These are phyloP conservation scores for Gracilariopsis chorda DNA, from an alignment of 23 red algal species.

Conservation along the genomic window DNA sequence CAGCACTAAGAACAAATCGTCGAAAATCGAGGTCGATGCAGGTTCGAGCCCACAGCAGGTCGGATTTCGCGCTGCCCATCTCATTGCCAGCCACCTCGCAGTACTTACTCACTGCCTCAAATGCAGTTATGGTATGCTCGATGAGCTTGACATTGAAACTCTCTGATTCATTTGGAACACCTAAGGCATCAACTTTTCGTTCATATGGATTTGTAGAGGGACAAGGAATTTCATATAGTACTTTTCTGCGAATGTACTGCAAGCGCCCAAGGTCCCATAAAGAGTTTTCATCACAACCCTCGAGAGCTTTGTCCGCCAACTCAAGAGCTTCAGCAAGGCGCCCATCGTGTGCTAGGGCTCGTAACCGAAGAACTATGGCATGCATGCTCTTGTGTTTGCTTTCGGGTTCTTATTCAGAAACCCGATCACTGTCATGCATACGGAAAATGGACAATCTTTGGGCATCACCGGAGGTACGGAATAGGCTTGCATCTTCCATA, in stretches of 20 bases:
- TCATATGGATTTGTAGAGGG: neutral
- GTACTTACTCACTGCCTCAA: constrained; percentile 66
- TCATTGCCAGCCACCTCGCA: constrained; percentile 70
- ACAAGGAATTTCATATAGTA: constrained; percentile 17
- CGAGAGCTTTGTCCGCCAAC: constrained; percentile 22
- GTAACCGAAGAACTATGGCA: constrained; percentile 8
- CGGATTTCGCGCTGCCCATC: constrained; percentile 54
- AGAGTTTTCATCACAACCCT: neutral
- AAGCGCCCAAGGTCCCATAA: constrained; percentile 38
- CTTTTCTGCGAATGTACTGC: constrained; percentile 47
- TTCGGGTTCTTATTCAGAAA: neutral
- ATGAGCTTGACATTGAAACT: constrained; percentile 23
- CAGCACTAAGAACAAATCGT: constrained; percentile 25
- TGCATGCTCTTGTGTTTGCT: neutral
- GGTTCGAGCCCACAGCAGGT: constrained; percentile 59
- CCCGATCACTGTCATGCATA: neutral
- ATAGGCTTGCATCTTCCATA: too few species aligned
- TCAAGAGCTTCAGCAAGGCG: constrained; percentile 45
- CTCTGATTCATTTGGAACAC: neutral
- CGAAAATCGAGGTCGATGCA: constrained; percentile 64
- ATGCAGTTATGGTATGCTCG: constrained; percentile 57
- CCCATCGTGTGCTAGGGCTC: constrained; percentile 14
- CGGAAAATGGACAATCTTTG: constrained; percentile 2
- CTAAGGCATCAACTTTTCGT: neutral
- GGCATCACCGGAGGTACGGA: too few species aligned